Conservation (phyloP, 2,329 filamentous ascomycete species). For the Xylariomycetidae sp. region DNA sequence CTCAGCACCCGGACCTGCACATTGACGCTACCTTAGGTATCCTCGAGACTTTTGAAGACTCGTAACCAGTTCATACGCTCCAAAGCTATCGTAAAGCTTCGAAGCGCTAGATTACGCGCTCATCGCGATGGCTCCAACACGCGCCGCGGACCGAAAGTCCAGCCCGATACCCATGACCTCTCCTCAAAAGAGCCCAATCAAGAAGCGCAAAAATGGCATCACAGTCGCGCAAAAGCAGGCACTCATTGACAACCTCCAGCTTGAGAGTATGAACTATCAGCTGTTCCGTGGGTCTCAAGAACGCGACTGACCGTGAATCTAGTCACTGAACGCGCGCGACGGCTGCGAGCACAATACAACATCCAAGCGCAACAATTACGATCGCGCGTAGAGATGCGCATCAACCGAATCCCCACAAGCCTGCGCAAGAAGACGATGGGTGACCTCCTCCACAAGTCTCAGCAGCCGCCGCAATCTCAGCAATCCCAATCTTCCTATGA, state of each 20-base stretch:
- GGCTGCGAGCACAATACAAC: constrained; percentile 82
- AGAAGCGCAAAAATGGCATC: constrained; percentile 55
- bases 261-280: constrained; percentile 61
- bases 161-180: constrained; percentile 27
- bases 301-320: constrained; percentile 12
- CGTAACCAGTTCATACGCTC: constrained; percentile 1
- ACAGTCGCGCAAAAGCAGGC: constrained; percentile 74
- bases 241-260: constrained; percentile 80
- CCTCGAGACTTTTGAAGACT: too few species aligned
- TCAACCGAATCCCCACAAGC: constrained; percentile 82
- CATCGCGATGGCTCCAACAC: constrained; percentile 19
- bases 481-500: constrained; percentile 18
- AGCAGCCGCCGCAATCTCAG: constrained; percentile 33
- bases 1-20: too few species aligned
- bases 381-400: constrained; percentile 82
- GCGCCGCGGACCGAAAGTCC: constrained; percentile 37
- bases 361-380: constrained; percentile 80
- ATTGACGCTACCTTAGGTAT: too few species aligned
- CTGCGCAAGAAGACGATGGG: constrained; percentile 76
- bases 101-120: constrained; percentile 1
- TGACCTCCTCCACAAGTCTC: constrained; percentile 58
- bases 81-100: constrained; percentile 3
- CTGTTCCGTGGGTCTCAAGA: neutral
- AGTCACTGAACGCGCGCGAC: constrained; percentile 50
- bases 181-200: constrained; percentile 52